These are phyloP conservation scores for Aspergillus arachidicola DNA, from an alignment of 2,329 filamentous ascomycete species.

Conservation along the genomic window DNA sequence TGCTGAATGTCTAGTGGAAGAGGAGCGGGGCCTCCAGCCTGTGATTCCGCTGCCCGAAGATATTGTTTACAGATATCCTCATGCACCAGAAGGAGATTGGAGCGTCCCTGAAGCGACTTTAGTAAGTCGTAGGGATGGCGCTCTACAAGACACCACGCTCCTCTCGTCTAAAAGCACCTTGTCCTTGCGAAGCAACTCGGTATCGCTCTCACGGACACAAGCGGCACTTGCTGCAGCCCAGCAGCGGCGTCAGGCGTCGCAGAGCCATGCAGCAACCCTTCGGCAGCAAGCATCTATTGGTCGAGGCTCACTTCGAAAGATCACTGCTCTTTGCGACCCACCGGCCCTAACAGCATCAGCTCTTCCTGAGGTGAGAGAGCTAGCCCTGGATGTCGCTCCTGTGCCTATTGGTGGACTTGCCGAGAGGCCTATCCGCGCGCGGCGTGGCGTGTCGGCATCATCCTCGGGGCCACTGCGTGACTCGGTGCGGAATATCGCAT, in stretches of 20 bases:
- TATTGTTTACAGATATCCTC: constrained; percentile 49
- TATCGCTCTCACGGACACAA: constrained; percentile 39
- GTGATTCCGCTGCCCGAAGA: constrained; percentile 49
- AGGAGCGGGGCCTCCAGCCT: constrained; percentile 48
- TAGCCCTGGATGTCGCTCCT: constrained; percentile 16
- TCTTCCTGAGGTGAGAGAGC: constrained; percentile 22
- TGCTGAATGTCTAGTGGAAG: constrained; percentile 50
- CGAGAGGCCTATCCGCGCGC: constrained; percentile 43
- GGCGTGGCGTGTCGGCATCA: constrained; percentile 38
- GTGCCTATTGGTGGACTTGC: constrained; percentile 36
- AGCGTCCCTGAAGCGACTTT: constrained; percentile 31
- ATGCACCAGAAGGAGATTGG: constrained; percentile 45
- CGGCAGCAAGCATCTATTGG: constrained; percentile 48
- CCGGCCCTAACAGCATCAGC: constrained; percentile 19
- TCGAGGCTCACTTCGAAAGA: constrained; percentile 31
- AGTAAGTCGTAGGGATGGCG: constrained; percentile 26
- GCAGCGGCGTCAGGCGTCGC: constrained; percentile 41
- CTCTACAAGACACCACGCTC: constrained; percentile 30
- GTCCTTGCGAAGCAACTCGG: constrained; percentile 30
- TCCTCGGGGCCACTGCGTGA: constrained; percentile 38
- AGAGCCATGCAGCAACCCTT: constrained; percentile 51
- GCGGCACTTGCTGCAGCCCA: constrained; percentile 45
- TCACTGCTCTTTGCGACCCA: constrained; percentile 28
- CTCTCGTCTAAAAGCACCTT: constrained; percentile 31
- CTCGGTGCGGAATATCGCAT: constrained; percentile 27